Percentiles rank a stretch among this genome's conserved stretches.
Conservation (phyloP, 2,329 filamentous ascomycete species). For the Pseudocercospora fuligena region DNA sequence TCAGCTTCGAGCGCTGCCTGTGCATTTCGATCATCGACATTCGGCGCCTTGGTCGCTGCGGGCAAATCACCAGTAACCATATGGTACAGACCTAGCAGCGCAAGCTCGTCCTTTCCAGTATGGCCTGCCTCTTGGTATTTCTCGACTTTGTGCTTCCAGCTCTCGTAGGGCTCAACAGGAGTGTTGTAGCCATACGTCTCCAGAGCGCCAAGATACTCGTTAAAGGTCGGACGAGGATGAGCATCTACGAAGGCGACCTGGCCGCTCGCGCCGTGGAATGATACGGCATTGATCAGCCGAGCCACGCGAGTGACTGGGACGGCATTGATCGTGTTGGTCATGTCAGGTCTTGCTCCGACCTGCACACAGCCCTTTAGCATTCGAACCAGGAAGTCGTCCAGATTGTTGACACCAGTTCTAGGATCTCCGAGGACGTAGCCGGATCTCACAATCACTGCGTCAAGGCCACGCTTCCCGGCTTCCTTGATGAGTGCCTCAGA, state of each 20-base stretch:
- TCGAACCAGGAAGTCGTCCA: constrained; percentile 88
- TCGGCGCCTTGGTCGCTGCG: constrained; percentile 70
- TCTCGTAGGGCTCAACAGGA: constrained; percentile 68
- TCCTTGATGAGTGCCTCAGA: constrained; percentile 74
- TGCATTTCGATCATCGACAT: constrained; percentile 75
- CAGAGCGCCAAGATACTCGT: constrained; percentile 73
- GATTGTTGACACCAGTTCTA: constrained; percentile 71
- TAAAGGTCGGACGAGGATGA: constrained; percentile 78
- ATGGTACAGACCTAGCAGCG: constrained; percentile 75
- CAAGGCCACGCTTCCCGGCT: constrained; percentile 76
- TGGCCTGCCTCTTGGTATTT: constrained; percentile 66
- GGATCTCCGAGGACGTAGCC: constrained; percentile 84
- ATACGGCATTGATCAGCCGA: constrained; percentile 75
- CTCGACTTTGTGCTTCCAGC: constrained; percentile 72
- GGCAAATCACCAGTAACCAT: constrained; percentile 74
- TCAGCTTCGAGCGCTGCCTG: constrained; percentile 67
- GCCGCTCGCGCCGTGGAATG: constrained; percentile 59
- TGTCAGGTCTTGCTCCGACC: constrained; percentile 71
- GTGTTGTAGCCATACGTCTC: constrained; percentile 74
- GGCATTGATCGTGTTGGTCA: constrained; percentile 85
- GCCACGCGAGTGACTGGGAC: constrained; percentile 86
- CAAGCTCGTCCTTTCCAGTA: constrained; percentile 68
- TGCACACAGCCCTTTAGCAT: constrained; percentile 89
- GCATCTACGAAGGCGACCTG: constrained; percentile 76
- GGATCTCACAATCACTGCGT: constrained; percentile 76